A percentile compares a stretch with the other conserved stretches of the same genome.
Conservation (phyloP, 768 basidiomycete species). For the Rhizopogon vesiculosus region DNA sequence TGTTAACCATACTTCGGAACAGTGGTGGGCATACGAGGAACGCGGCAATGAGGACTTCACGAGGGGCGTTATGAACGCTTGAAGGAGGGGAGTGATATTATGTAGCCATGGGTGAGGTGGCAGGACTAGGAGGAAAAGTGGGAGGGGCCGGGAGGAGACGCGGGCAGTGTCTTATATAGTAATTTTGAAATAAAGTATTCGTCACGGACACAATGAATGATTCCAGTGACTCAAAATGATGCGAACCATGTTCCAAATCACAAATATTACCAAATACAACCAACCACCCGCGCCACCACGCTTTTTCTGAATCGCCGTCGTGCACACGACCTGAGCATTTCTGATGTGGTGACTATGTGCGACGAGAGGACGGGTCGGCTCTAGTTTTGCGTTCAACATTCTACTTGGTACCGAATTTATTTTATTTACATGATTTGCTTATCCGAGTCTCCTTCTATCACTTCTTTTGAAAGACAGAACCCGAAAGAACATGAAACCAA, state of each 20-base stretch:
- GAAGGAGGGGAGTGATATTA: conserved; percentile 20
- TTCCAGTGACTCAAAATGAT: conserved; percentile 29
- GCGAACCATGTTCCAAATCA: conserved; percentile 12
- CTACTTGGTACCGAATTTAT: too few species aligned
- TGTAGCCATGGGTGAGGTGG: conserved; percentile 32
- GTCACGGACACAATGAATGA: conserved; percentile 7
- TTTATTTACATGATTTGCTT: too few species aligned
- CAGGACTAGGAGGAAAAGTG: conserved; percentile 17
- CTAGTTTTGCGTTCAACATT: too few species aligned
- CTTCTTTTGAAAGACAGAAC: too few species aligned
- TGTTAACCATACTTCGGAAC: conserved; percentile 71
- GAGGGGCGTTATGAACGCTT: not conserved
- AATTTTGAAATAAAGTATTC: conserved; percentile 20
- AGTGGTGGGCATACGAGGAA: conserved; percentile 21
- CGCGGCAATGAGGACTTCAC: conserved; percentile 17
- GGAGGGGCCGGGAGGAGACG: conserved; percentile 12
- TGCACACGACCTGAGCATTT: not conserved
- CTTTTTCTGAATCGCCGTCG: not conserved
- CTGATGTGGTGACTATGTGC: too few species aligned
- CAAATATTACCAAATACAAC: conserved; percentile 18
- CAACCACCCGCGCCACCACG: conserved; percentile 7
- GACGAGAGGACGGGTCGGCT: not conserved
- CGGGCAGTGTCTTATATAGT: conserved; percentile 41
- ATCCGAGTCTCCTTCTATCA: too few species aligned
- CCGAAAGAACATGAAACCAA: too few species aligned